Conservation (phyloP, 352 stramenopile genomes). For the Pythium rhizo-oryzae region DNA sequence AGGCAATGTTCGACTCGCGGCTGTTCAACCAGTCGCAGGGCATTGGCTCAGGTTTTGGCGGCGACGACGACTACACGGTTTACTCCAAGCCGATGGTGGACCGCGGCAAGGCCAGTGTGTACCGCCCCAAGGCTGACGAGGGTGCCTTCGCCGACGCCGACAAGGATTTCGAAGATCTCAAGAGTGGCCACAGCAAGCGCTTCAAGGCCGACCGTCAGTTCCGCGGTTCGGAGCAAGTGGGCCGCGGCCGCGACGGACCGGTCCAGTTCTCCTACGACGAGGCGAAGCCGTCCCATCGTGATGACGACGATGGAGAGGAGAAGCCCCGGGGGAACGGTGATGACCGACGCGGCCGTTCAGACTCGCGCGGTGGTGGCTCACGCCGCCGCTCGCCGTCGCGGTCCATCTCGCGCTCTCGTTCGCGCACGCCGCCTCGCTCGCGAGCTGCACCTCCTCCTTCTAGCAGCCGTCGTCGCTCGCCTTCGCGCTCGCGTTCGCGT, state of each 20-base stretch:
- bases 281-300: slow-evolving; percentile 34
- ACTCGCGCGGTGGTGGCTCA: slow-evolving; percentile 13
- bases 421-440: slow-evolving; percentile 32
- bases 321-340: not conserved
- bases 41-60: slow-evolving; percentile 95
- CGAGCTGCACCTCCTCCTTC: slow-evolving; percentile 3
- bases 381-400: slow-evolving; percentile 34
- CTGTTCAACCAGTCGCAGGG: slow-evolving; percentile 99
- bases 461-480: slow-evolving; percentile 27
- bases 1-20: slow-evolving; percentile 95
- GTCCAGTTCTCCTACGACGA: slow-evolving; percentile 89
- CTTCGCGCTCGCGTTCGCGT: slow-evolving; percentile 24
- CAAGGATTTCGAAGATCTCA: slow-evolving; percentile 93
- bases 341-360: slow-evolving; percentile 10
- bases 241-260: slow-evolving; percentile 61
- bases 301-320: slow-evolving; percentile 31
- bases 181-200: slow-evolving; percentile 67
- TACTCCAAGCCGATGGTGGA: slow-evolving; percentile 98
- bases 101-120: slow-evolving; percentile 87
- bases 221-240: slow-evolving; percentile 75
- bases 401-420: slow-evolving; percentile 28
- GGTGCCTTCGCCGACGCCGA: slow-evolving; percentile 84
- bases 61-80: slow-evolving; percentile 98
- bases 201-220: slow-evolving; percentile 92
- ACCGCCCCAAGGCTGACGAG: slow-evolving; percentile 89